Percentiles rank a stretch among this genome's conserved stretches.
Conservation (phyloP, 139 green algal genomes). For the Tetradesmus obliquus region DNA sequence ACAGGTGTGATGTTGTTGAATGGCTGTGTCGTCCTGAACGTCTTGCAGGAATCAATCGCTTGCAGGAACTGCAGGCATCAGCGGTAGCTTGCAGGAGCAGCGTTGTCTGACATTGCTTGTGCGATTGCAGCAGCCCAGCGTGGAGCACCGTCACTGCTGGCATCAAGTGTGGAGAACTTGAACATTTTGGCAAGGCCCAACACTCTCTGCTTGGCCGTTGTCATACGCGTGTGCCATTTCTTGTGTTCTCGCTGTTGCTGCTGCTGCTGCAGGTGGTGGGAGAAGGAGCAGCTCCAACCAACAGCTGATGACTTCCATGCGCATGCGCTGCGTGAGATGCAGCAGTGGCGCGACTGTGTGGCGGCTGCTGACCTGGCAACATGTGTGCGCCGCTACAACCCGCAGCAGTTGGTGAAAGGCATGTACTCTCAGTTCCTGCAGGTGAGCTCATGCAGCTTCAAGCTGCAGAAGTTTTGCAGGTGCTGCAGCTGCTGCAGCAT, state of each 20-base stretch:
- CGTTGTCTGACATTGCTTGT: too few species aligned
- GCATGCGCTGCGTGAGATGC: conserved; percentile 51
- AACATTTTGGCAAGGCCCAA: background rate
- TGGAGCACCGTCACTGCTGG: background rate
- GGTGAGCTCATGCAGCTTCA: background rate
- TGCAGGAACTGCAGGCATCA: background rate
- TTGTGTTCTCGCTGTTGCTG: background rate
- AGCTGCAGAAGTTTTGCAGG: background rate
- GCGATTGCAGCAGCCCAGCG: background rate
- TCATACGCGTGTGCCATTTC: background rate
- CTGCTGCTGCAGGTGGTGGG: conserved; percentile 55
- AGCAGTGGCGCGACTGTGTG: conserved; percentile 34
- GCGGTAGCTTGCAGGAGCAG: background rate
- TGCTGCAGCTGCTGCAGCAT: background rate
- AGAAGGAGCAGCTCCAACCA: conserved; percentile 50
- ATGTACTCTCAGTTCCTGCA: conserved; percentile 67
- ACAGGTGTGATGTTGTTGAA: too few species aligned
- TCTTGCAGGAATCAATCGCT: background rate
- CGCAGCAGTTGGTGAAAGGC: conserved; percentile 76
- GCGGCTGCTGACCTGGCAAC: background rate
- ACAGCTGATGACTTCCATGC: conserved; percentile 56
- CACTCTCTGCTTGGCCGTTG: background rate
- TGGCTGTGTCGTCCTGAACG: too few species aligned
- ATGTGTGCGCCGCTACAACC: conserved; percentile 65
- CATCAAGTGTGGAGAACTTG: background rate